Evolutionary conservation across 2,329 filamentous ascomycete genomes (phyloP), one percentile per base, ranked within the genome.

Genomic region (Amesomyces nigricolor): DNA sequence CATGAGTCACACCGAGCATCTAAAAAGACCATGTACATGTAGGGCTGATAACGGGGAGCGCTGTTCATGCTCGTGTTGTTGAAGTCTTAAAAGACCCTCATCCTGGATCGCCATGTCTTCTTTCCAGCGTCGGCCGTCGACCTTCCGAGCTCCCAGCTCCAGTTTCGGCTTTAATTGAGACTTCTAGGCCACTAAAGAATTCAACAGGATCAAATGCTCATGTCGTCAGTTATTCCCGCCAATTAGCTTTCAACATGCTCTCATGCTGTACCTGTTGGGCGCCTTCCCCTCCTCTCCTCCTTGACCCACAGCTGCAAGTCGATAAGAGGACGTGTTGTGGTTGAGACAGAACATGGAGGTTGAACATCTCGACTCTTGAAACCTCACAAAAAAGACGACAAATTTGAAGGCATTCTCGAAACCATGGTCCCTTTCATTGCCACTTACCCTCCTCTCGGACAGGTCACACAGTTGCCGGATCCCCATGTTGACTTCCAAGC

Each of bases 391-490:
- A 30, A 10, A 6, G 42, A 14, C 9, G 4, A 19, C 3, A 19
- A 4, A 19, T 16, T 5, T 11, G 40, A n/a, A 30, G n/a, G 4
- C 26, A 40, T 30, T 50, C 6, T 35, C 39, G 9, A 63, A 68
- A 51, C 30, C 30, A 62, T 62, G 59, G n/a, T 39, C 6, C 66
- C 69, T 37, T 63, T 65, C 11, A 61, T 80, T 16, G 73, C 74
- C 19, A 77, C 75, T 57, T 85, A 83, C 64, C 91, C 91, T 11
- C 82, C 89, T 1, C 71, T 96, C 50, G 89, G 86, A 2, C 88
- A 91, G 67, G 79, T 88, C 22, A 91, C 89, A 1, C 76, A 81
- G 47, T 66, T 88, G 17, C 70, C 74, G 26, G 66, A 68, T 17
- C 65, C 65, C 2, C 62, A 78, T 64, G 73, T 87, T 39, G 67